Evolutionary conservation across 208 protist species (phyloP), one percentile per base, ranked within the genome.

Genomic region (Acanthamoeba lenticulata): DNA sequence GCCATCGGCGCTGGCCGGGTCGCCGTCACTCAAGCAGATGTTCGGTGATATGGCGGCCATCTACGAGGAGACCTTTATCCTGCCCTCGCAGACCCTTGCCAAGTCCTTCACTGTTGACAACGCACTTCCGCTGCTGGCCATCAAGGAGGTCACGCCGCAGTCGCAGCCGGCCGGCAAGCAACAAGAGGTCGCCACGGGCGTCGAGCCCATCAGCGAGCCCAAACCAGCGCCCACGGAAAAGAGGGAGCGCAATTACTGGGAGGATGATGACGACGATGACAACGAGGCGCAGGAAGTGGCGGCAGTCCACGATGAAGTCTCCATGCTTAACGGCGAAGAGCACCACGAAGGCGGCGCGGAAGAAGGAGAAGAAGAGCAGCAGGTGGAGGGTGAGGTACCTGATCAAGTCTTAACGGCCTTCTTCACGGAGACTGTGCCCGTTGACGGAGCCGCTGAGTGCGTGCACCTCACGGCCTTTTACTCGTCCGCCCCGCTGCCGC

Each of bases 11-110:
- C 38, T 77, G 6, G 36, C 21, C 32, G 67, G 36, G 21, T 77
- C 67, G 9, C 67, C 32, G 9, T 77, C 67, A 17, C 36, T 77
- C 1, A 77, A 77, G 77, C 77, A 86, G 27, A 86, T 86, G 77
- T 86, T 86, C 77, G 57, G 77, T 44, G 77, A 86, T 24, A 86
- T 86, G 77, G 77, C 77, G 29, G 44, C 77, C 42, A 57, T 57
- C 44, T 86, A 86, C 44, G 77, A 86, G 34, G 77, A 86, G 44
- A 86, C 34, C 21, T 86, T 86, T 44, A 86, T 86, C 44, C 49
- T 86, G 77, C 77, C 77, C 29, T 86, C 77, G 45, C 77, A 86
- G 77, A 86, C 77, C 24, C 77, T 86, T 6, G 77, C 77, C 38
- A 86, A 86, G 44, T 86, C 77, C 29, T 86, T 86, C 44, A 21